These are phyloP conservation scores for Magnusiomyces magnusii DNA, from an alignment of 1,139 yeast genomes.

Conservation along the genomic window DNA sequence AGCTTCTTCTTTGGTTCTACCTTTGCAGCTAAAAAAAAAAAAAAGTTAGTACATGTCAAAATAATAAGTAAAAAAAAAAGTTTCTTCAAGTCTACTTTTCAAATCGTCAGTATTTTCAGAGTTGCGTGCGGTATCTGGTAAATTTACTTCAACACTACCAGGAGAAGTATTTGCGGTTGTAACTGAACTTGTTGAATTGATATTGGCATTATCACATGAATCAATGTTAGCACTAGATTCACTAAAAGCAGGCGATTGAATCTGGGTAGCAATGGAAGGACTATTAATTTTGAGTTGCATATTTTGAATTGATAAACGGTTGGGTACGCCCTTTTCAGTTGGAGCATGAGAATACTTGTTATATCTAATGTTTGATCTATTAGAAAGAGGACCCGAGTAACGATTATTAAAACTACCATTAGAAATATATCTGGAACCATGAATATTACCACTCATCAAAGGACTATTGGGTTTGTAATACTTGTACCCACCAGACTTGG, in stretches of 20 bases:
- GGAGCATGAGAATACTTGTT: not conserved
- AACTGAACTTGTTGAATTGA: not conserved
- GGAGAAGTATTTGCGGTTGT: conserved; percentile 2
- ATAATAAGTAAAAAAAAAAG: not conserved
- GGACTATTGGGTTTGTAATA: not conserved
- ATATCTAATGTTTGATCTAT: not conserved
- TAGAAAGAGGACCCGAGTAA: not conserved
- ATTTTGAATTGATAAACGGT: not conserved
- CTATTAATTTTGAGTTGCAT: not conserved
- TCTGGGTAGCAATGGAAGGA: not conserved
- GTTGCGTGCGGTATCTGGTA: not conserved
- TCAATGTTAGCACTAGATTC: not conserved
- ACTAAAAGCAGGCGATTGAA: not conserved
- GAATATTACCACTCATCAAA: not conserved
- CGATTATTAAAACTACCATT: not conserved
- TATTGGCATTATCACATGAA: not conserved
- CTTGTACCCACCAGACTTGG: not conserved
- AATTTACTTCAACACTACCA: not conserved
- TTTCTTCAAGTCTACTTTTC: not conserved
- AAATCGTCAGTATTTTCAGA: not conserved
- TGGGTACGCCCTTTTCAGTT: not conserved
- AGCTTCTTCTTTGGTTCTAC: conserved; percentile 35
- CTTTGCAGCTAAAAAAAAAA: not conserved
- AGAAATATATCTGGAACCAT: not conserved
- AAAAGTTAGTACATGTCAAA: not conserved